Conservation (phyloP, 176 grass and related monocot species). For the Oryza officinalis region DNA sequence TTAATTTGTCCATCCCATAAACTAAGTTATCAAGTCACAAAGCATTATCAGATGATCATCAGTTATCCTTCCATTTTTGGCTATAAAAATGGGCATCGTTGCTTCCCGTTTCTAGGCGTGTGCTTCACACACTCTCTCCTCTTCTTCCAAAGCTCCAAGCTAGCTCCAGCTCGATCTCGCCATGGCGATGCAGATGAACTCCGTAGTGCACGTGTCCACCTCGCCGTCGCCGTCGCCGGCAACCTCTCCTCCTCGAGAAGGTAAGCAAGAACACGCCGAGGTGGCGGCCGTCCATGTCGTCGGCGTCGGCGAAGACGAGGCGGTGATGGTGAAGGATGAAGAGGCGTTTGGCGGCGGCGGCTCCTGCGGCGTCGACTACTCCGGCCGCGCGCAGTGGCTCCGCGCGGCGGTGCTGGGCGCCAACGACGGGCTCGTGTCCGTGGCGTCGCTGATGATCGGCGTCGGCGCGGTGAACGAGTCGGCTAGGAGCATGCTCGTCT, state of each 20-base stretch:
- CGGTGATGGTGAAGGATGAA: background rate
- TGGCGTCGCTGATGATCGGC: slow-evolving; percentile 49
- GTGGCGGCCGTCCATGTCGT: background rate
- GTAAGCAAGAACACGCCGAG: slow-evolving; percentile 14
- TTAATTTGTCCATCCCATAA: background rate
- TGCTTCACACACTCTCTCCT: slow-evolving; percentile 33
- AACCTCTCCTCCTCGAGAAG: background rate
- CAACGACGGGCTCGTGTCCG: slow-evolving; percentile 51
- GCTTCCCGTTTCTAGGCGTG: background rate
- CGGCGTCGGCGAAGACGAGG: background rate
- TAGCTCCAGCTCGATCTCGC: background rate
- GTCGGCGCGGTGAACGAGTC: slow-evolving; percentile 44
- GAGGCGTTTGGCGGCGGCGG: background rate
- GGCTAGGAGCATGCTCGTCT: slow-evolving; percentile 34
- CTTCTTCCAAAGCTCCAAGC: background rate
- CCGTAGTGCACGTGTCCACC: slow-evolving; percentile 1
- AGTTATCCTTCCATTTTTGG: background rate
- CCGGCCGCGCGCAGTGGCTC: slow-evolving; percentile 40
- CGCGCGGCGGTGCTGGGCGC: slow-evolving; percentile 57
- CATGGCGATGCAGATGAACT: slow-evolving; percentile 34
- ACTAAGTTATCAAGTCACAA: background rate
- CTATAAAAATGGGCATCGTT: background rate
- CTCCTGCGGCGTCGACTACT: slow-evolving; percentile 24
- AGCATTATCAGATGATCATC: background rate
- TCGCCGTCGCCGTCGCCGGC: slow-evolving; percentile 6